Evolutionary conservation across 129 eudicot species (phyloP), one percentile per base, ranked within the genome.

Genomic region (Logfia minima): DNA sequence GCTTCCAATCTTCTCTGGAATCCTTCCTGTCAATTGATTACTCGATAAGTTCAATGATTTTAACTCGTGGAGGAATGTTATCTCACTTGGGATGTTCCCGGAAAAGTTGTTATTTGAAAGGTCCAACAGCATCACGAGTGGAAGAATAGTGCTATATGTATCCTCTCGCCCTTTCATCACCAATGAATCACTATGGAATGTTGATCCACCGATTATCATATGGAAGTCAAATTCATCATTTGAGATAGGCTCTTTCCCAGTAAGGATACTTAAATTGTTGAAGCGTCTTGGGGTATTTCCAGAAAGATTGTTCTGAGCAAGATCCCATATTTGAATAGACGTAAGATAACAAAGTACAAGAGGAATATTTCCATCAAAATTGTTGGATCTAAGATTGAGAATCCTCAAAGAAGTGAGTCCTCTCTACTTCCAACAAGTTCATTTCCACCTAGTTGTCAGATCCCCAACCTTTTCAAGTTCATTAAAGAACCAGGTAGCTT

Each of bases 221-320:
- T 14, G 8, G 23, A 18, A 55, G 21, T n/a, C n/a, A 55, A 18
- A 55, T 55, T 18, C 21, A 55, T 18, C 22, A 55, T 17, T 11
- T 28, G 66, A 19, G 29, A 26, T 53, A 11, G 17, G 5, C 4
- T 52, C 75, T 37, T 73, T 32, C 52, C 41, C 31, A 0, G 63
- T 23, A 4, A 64, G 37, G 4, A 41, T n/a, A 51, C 23, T 9
- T 9, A 65, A 26, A 4, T 51, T 76, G 32, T 66, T 24, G 19
- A 76, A 65, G 66, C 73, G 66, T 9, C 31, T 64, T 11, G 80
- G 80, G 2, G 66, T 77, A 7, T 51, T 66, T 52, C 80, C 74
- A 9, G 65, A 45, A 8, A 77, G 64, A 31, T 77, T 66, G 53
- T 77, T 77, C 29, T 66, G 26, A 10, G 74, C 48, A 9, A 77